Percentiles rank a stretch among this genome's conserved stretches.
Conservation (phyloP, 345 rosid species). For the Odontarrhena argentea region DNA sequence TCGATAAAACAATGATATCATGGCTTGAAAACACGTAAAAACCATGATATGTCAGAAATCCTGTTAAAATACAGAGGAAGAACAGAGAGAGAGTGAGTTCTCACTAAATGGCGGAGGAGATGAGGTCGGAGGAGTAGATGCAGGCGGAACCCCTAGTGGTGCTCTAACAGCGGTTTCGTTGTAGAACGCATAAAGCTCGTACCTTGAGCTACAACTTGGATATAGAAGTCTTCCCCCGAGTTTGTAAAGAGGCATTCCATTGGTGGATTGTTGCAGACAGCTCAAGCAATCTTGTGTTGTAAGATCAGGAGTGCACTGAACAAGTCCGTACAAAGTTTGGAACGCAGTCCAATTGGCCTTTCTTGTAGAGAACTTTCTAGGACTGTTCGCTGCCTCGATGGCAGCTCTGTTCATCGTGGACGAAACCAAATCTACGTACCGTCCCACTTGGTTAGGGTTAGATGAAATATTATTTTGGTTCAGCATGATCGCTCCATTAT, state of each 20-base stretch:
- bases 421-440: slow-evolving; percentile 2
- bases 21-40: too few species aligned
- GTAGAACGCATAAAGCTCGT: slow-evolving; percentile 42
- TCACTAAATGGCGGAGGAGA: slow-evolving; percentile 6
- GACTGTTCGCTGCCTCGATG: background rate
- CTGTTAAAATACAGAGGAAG: background rate
- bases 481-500: background rate
- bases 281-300: slow-evolving; percentile 19
- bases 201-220: slow-evolving; percentile 50
- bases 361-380: slow-evolving; percentile 40
- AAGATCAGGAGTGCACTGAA: slow-evolving; percentile 59
- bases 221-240: slow-evolving; percentile 38
- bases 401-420: slow-evolving; percentile 19
- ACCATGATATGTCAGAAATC: too few species aligned
- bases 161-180: slow-evolving; percentile 2
- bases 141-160: background rate
- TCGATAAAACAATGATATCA: too few species aligned
- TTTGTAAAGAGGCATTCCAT: background rate
- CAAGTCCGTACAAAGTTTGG: slow-evolving; percentile 37
- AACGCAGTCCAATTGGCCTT: background rate
- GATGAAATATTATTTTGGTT: slow-evolving; percentile 2
- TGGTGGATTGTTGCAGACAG: slow-evolving; percentile 35
- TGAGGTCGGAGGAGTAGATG: background rate
- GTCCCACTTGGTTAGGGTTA: background rate
- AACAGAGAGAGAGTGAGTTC: slow-evolving; percentile 28